phyloP scores from a whole-genome alignment of 495 filamentous ascomycete genomes.

The Daldinia grandis region DNA sequence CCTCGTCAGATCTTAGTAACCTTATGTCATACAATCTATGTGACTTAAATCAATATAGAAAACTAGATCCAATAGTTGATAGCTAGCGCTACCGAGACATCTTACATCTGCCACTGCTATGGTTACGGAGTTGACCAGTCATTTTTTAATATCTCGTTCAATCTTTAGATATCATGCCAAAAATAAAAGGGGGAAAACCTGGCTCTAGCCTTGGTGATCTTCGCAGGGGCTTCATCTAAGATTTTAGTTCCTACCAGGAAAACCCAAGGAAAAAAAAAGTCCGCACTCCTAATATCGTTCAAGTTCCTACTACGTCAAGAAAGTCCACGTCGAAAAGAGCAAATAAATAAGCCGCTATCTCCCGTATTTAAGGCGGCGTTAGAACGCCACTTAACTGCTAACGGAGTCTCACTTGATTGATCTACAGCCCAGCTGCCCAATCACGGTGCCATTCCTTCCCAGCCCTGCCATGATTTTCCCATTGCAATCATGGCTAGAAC shows the following conservation, averaged over 20 bases:
- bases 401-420: conserved; percentile 48
- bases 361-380: conserved; percentile 34
- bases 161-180: not conserved
- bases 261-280: too few relatives aligned
- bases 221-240: conserved; percentile 6
- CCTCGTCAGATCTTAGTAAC: conserved; percentile 27
- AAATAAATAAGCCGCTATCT: conserved; percentile 39
- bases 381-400: conserved; percentile 40
- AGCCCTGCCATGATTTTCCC: conserved; percentile 41
- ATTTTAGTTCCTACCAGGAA: conserved; percentile 22
- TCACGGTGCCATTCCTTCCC: conserved; percentile 36
- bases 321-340: conserved; percentile 35
- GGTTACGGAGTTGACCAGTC: conserved; percentile 36
- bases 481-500: conserved; percentile 38
- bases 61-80: conserved; percentile 23
- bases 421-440: conserved; percentile 44
- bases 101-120: conserved; percentile 7
- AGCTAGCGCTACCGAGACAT: conserved; percentile 26
- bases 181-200: conserved; percentile 17
- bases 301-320: conserved; percentile 13
- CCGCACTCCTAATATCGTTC: conserved; percentile 32
- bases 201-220: conserved; percentile 11
- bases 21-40: conserved; percentile 6
- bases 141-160: conserved; percentile 31
- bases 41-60: conserved; percentile 5